Conservation (phyloP, 2,329 filamentous ascomycete genomes). For the Sphaerulina populicola region DNA sequence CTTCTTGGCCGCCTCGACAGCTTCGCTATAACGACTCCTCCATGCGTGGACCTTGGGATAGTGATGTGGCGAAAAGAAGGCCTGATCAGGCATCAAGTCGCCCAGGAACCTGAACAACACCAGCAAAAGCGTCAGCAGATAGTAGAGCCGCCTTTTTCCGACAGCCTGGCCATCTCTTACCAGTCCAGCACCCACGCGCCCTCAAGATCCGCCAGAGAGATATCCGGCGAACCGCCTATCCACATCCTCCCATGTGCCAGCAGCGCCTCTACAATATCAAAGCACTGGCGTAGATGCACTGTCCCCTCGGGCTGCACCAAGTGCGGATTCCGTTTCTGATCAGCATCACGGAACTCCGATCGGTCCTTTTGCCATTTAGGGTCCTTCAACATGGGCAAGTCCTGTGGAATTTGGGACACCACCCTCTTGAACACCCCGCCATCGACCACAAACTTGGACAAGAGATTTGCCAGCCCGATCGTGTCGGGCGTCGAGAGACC, state of each 20-base stretch:
- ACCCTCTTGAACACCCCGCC: conserved; percentile 49
- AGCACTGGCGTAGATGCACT: conserved; percentile 46
- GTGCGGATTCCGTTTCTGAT: conserved; percentile 17
- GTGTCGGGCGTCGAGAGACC: conserved; percentile 32
- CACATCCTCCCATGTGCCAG: conserved; percentile 59
- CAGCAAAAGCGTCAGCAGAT: no score
- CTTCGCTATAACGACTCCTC: conserved; percentile 53
- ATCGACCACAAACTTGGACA: conserved; percentile 51
- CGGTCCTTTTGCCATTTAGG: conserved; percentile 54
- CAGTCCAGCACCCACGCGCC: conserved; percentile 51
- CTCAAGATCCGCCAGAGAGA: conserved; percentile 60
- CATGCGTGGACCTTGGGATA: conserved; percentile 58
- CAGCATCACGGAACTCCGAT: conserved; percentile 37
- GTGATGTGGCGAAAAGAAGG: conserved; percentile 43
- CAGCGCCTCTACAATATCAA: conserved; percentile 54
- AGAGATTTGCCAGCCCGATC: conserved; percentile 46
- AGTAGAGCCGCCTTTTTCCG: no score
- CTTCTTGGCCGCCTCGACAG: conserved; percentile 39
- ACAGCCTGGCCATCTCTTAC: no score
- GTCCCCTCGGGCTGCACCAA: conserved; percentile 49
- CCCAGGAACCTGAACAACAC: conserved; percentile 31
- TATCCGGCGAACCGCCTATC: conserved; percentile 48
- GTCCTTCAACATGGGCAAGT: conserved; percentile 49
- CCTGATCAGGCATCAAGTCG: conserved; percentile 48
- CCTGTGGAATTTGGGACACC: conserved; percentile 49